Base-by-base conservation (phyloP, 2,329 filamentous ascomycete species). In the Colletotrichum chlorophyti region DNA sequence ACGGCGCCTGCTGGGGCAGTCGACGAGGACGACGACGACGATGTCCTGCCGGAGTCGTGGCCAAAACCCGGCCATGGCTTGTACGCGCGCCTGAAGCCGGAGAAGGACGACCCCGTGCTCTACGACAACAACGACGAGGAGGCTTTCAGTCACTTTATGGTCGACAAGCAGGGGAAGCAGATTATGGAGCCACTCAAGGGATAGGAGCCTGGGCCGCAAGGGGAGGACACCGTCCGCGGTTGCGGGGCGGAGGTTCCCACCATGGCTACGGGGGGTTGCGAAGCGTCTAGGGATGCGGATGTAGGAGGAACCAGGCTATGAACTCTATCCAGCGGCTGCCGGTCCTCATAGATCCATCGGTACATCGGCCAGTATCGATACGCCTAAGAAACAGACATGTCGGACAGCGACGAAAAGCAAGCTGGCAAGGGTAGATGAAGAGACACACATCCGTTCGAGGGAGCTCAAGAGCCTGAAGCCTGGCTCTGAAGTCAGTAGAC, bases 121-220 rank as follows among this genome's bases (percentile, higher is more conserved):
- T 54, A 68, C 24, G 76, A 78, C 42, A 69, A 72, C 5, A 72
- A 77, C 19, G 76, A 78, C 32, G 74, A 75, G 43, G 74, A 77
- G 43, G 70, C 75, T 0, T 79, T 79, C 43, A 78, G 75, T 38
- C 75, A 78, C 49, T 79, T 79, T 61, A 66, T 72, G 57, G 72
- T 79, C 8, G 73, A 77, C 32, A 62, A 57, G 17, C 61, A 68
- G 17, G 74, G 75, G n/a, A 73, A 70, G 58, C 72, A 74, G 45
- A 70, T 75, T 17, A 61, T 70, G 38, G 65, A 73, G 17, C 62
- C 70, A 11, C 63, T 69, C 24, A 43, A 17, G 32, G 60, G 37
- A 15, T 60, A 59, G 50, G 10, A 37, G 26, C 29, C 29, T 26
- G 45, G 9, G 15, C 12, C 21, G 12, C 8, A 10, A 5, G 26